Base-by-base conservation (phyloP, 371 early-diverging fungal genomes). In the Rhizopus stolonifer region DNA sequence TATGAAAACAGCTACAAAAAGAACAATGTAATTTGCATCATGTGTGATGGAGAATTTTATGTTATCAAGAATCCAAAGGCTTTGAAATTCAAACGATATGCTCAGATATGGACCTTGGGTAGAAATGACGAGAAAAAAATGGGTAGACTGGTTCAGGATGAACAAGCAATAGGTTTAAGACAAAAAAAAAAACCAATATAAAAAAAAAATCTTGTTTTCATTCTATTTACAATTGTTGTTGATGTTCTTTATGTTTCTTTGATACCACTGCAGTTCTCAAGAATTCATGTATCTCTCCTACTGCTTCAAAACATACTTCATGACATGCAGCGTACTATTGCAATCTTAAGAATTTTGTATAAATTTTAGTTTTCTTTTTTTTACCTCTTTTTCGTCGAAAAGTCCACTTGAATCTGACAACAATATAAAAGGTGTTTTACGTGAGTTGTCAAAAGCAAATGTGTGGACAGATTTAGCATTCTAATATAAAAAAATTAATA, bases 391-490 rank as follows among this genome's bases (percentile, higher is more conserved):
- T 47, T 83, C 76, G 17, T 76, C 79, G 63, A 85, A 93, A 33
- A 80, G 40, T 25, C 93, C 93, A 10, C 67, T 76, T 25, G 90
- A 90, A 32, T 89, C 79, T 23, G 77, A 81, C 54, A 82, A 74
- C 43, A 81, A 46, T 9, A 74, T 49, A 17, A 63, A 49, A 14
- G 56, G 49, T 26, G 72, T 60, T 50, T 60, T 60, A 32, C 62
- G 43, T 17, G 63, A 56, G 54, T 76, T 83, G 54, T 87, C 86
- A 68, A 94, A 94, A 23, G 89, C 92, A 79, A 94, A 91, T 3
- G 84, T 86, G 58, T 96, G 97, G 21, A 74, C 64, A 0, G 95
- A 94, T 57, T 64, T 58, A 0, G 92, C 89, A 18, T 67, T 66
- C 72, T 86, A 61, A n/a, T n/a, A n/a, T n/a, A n/a, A n/a, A n/a